Conservation (phyloP, 2,329 filamentous ascomycete species). For the Aspergillus hiratsukae region DNA sequence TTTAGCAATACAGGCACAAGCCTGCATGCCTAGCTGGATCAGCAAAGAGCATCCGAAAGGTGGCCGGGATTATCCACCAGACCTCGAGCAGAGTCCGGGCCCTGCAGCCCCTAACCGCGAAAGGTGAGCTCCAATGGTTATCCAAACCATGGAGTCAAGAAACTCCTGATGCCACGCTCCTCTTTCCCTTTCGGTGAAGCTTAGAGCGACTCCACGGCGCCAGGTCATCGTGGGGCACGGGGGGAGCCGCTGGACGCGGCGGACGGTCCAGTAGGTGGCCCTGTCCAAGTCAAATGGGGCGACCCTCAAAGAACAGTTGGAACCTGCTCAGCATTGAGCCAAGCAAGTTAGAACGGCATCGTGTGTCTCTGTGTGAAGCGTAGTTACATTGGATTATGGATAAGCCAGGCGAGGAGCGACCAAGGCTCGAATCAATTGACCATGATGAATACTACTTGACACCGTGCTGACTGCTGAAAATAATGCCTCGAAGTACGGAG, state of each 20-base stretch:
- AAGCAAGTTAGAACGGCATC: constrained; percentile 14
- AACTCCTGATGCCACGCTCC: constrained; percentile 12
- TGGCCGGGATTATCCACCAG: constrained; percentile 8
- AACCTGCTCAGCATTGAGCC: neutral
- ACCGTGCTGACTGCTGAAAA: too few species aligned
- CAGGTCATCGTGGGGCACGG: constrained; percentile 25
- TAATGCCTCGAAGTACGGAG: neutral
- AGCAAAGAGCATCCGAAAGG: constrained; percentile 5
- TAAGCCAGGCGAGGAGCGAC: too few species aligned
- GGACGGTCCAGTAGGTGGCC: constrained; percentile 19
- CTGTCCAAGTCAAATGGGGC: constrained; percentile 12
- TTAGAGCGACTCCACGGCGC: constrained; percentile 10
- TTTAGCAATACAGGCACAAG: constrained; percentile 13
- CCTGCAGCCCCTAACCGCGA: constrained; percentile 10
- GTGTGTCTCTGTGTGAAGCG: neutral
- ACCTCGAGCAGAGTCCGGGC: constrained; percentile 5
- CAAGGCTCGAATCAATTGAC: neutral
- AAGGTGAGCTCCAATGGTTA: neutral
- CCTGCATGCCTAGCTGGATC: constrained; percentile 10
- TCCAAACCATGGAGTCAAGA: neutral
- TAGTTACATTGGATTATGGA: neutral
- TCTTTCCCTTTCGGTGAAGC: constrained; percentile 17
- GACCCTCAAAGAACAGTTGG: constrained; percentile 19
- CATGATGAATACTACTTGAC: neutral
- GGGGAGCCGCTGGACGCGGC: constrained; percentile 11